These are phyloP conservation scores for Ophiocordyceps sinensis DNA, from an alignment of 2,329 filamentous ascomycete species.

Conservation along the genomic window DNA sequence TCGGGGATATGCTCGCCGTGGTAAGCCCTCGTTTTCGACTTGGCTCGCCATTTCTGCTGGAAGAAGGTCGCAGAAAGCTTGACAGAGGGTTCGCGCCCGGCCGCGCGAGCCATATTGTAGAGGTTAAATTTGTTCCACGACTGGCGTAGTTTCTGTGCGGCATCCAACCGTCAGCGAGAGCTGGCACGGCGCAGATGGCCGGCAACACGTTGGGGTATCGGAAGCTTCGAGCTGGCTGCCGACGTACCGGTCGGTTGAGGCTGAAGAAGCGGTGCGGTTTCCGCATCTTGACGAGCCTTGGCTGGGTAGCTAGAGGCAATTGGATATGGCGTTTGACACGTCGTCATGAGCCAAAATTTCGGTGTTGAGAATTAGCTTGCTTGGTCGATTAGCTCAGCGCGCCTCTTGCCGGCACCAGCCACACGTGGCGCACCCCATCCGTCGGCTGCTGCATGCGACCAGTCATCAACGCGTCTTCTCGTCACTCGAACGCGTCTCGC, in stretches of 20 bases:
- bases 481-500: too few species aligned
- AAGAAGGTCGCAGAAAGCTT: constrained; percentile 56
- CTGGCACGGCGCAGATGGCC: too few species aligned
- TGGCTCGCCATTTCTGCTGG: constrained; percentile 96
- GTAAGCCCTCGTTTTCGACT: constrained; percentile 70
- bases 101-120: constrained; percentile 56
- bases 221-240: background rate
- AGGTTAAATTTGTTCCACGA: constrained; percentile 97
- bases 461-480: too few species aligned
- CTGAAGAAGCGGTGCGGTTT: constrained; percentile 49
- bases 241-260: constrained; percentile 48
- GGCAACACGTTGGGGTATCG: background rate
- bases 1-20: constrained; percentile 93
- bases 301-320: background rate
- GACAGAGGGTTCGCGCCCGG: constrained; percentile 16
- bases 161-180: constrained; percentile 1
- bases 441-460: too few species aligned
- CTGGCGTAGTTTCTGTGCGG: constrained; percentile 69
- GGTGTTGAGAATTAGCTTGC: background rate
- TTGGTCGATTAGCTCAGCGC: too few species aligned
- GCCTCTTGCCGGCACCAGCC: too few species aligned
- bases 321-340: background rate
- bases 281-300: constrained; percentile 30
- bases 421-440: too few species aligned
- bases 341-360: background rate